phyloP scores from a whole-genome alignment of 331 rosid species.

The Quercus tomentella region DNA sequence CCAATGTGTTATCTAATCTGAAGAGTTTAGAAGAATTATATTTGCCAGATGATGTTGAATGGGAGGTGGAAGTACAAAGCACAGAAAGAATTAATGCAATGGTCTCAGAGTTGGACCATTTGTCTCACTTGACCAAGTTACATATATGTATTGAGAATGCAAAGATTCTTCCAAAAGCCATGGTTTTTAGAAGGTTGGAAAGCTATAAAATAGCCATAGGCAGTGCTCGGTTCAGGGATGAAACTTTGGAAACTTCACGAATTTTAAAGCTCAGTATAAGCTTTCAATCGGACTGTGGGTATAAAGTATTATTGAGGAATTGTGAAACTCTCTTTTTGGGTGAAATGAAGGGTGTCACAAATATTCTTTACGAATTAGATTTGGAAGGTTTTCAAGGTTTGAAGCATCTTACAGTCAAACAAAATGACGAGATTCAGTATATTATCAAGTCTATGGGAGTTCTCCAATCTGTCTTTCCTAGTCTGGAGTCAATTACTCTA shows the following conservation, averaged over 20 bases:
- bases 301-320: slow-evolving; percentile 22
- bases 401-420: slow-evolving; percentile 9
- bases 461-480: slow-evolving; percentile 21
- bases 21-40: slow-evolving; percentile 34
- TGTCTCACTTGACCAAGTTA: slow-evolving; percentile 6
- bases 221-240: not conserved
- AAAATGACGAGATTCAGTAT: slow-evolving; percentile 6
- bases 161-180: not conserved
- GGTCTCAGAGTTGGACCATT: slow-evolving; percentile 19
- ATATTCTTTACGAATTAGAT: slow-evolving; percentile 12
- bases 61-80: not conserved
- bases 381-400: slow-evolving; percentile 25
- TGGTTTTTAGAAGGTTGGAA: slow-evolving; percentile 12
- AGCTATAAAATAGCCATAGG: slow-evolving; percentile 27
- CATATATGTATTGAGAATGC: slow-evolving; percentile 7
- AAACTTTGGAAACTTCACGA: slow-evolving; percentile 4
- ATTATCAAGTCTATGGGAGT: slow-evolving; percentile 8
- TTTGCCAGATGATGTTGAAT: slow-evolving; percentile 24
- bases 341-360: slow-evolving; percentile 12
- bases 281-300: slow-evolving; percentile 1
- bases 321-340: slow-evolving; percentile 29
- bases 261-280: slow-evolving; percentile 19
- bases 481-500: slow-evolving; percentile 11
- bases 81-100: not conserved
- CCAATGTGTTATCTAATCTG: slow-evolving; percentile 17